These are phyloP conservation scores for Mrakia gelida DNA, from an alignment of 768 basidiomycete species.

Conservation along the genomic window DNA sequence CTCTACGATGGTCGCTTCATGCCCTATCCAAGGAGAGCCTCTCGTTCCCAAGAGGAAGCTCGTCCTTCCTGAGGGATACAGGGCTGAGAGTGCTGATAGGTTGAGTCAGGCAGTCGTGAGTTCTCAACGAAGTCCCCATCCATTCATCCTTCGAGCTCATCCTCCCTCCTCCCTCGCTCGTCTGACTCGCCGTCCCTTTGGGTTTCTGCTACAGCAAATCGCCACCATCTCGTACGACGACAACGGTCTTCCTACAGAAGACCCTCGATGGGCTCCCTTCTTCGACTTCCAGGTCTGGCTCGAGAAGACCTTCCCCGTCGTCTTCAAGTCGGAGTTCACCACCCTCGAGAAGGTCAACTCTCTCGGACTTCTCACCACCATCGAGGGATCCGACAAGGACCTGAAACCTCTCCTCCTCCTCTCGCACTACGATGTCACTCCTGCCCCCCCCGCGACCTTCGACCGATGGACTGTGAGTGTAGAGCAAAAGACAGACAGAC, in stretches of 20 bases:
- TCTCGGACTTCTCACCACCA: constrained; percentile 28
- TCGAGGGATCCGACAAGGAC: constrained; percentile 26
- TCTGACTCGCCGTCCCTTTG: neutral
- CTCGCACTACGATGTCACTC: constrained; percentile 44
- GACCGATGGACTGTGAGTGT: constrained; percentile 39
- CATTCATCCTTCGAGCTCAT: neutral
- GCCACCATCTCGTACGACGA: constrained; percentile 25
- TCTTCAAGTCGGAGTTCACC: constrained; percentile 2
- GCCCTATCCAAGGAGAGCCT: constrained; percentile 14
- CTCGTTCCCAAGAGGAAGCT: constrained; percentile 4
- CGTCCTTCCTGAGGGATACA: constrained; percentile 11
- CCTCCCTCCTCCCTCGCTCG: neutral
- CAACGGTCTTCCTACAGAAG: constrained; percentile 43
- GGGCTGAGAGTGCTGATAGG: constrained; percentile 7
- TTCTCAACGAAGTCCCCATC: neutral
- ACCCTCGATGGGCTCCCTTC: constrained; percentile 44
- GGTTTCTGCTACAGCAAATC: neutral
- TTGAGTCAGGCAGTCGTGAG: constrained; percentile 27
- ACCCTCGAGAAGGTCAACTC: constrained; percentile 31
- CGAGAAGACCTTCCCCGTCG: constrained; percentile 37
- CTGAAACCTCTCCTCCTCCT: constrained; percentile 31
- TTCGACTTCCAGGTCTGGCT: constrained; percentile 43
- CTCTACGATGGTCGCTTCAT: neutral
- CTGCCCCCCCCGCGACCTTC: constrained; percentile 39
- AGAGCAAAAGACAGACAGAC: neutral